phyloP scores from a whole-genome alignment of 2,329 filamentous ascomycete species.

The Trichoderma citrinoviride region DNA sequence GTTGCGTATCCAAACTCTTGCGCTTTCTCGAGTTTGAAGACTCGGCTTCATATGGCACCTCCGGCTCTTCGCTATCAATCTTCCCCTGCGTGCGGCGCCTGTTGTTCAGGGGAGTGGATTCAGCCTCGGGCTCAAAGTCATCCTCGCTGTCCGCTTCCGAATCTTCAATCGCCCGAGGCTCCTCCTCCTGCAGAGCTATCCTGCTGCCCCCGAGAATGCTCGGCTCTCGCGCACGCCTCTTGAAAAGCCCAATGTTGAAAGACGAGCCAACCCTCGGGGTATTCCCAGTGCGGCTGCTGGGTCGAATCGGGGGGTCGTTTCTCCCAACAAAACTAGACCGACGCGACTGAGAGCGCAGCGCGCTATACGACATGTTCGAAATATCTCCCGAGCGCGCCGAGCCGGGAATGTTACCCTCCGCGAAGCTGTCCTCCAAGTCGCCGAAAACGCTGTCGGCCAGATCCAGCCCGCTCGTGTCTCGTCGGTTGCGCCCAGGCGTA shows the following conservation, averaged over 20 bases:
- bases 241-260: slow-evolving; percentile 58
- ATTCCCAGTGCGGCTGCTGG: slow-evolving; percentile 49
- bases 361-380: slow-evolving; percentile 47
- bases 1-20: slow-evolving; percentile 51
- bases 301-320: slow-evolving; percentile 52
- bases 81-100: slow-evolving; percentile 39
- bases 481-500: slow-evolving; percentile 35
- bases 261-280: slow-evolving; percentile 50
- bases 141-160: slow-evolving; percentile 43
- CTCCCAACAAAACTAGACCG: slow-evolving; percentile 52
- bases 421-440: slow-evolving; percentile 44
- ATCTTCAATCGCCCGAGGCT: slow-evolving; percentile 34
- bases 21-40: slow-evolving; percentile 50
- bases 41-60: slow-evolving; percentile 29
- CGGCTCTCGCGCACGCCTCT: slow-evolving; percentile 56
- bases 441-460: slow-evolving; percentile 50
- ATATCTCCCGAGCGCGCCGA: slow-evolving; percentile 42
- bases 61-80: slow-evolving; percentile 25
- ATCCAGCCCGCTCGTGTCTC: slow-evolving; percentile 49
- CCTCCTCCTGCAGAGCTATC: slow-evolving; percentile 40
- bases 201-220: slow-evolving; percentile 58
- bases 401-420: slow-evolving; percentile 37
- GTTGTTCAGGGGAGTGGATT: slow-evolving; percentile 62
- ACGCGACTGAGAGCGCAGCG: slow-evolving; percentile 46
- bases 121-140: slow-evolving; percentile 61